These are phyloP conservation scores for Speleostelium caveatum DNA, from an alignment of 78 protist genomes.

Conservation along the genomic window DNA sequence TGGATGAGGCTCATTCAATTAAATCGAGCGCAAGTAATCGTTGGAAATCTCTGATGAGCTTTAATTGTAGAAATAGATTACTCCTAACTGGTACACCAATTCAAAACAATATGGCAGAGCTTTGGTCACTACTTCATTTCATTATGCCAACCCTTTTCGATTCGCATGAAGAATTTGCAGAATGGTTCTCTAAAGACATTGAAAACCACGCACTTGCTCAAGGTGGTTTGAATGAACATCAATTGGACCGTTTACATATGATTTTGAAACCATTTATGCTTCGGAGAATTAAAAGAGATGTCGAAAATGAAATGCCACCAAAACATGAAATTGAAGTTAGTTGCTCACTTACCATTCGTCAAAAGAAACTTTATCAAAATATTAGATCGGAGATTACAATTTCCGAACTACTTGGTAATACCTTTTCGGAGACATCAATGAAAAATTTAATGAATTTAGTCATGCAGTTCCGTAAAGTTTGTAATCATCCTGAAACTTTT, in stretches of 20 bases:
- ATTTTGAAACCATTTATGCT: constrained; percentile 97
- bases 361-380: constrained; percentile 83
- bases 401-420: constrained; percentile 72
- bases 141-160: constrained; percentile 94
- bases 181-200: constrained; percentile 88
- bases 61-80: constrained; percentile 92
- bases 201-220: constrained; percentile 70
- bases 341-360: constrained; percentile 87
- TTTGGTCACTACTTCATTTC: constrained; percentile 97
- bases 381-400: constrained; percentile 65
- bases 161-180: constrained; percentile 92
- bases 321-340: constrained; percentile 88
- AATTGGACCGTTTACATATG: constrained; percentile 91
- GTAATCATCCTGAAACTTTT: constrained; percentile 96
- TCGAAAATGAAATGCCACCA: constrained; percentile 93
- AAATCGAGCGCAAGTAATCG: constrained; percentile 83
- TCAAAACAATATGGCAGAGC: constrained; percentile 91
- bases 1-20: constrained; percentile 99
- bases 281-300: constrained; percentile 94
- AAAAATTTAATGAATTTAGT: constrained; percentile 91
- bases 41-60: constrained; percentile 87
- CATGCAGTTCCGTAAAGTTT: constrained; percentile 96
- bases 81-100: constrained; percentile 98
- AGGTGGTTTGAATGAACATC: constrained; percentile 83
- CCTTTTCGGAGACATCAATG: constrained; percentile 60